A percentile compares a stretch with the other conserved stretches of the same genome.
Conservation (phyloP, 768 basidiomycete species). For the Termitomyces sp. region DNA sequence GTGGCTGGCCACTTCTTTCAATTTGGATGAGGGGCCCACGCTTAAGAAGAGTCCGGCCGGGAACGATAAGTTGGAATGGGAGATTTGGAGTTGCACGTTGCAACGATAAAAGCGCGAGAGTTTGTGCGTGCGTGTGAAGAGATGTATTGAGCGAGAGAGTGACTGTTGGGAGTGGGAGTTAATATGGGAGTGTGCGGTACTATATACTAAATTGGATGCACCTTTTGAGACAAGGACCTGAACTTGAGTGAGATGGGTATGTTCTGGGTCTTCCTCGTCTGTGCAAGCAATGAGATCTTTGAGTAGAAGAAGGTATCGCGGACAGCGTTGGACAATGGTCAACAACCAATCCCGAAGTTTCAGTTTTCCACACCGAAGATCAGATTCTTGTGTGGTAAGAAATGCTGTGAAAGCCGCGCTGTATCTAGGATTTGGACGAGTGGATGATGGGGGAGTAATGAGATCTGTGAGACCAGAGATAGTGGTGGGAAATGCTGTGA, state of each 20-base stretch:
- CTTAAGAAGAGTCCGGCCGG: conserved; percentile 77
- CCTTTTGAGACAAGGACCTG: conserved; percentile 74
- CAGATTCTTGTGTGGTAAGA: conserved; percentile 59
- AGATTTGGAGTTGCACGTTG: conserved; percentile 76
- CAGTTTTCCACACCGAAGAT: conserved; percentile 69
- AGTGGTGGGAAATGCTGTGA: conserved; percentile 72
- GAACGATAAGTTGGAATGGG: conserved; percentile 73
- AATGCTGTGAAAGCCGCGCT: conserved; percentile 60
- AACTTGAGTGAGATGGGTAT: conserved; percentile 54
- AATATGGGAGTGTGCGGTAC: background rate
- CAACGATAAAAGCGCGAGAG: conserved; percentile 69
- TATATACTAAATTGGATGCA: conserved; percentile 29
- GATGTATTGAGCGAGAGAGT: conserved; percentile 77
- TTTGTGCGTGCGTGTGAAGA: conserved; percentile 74
- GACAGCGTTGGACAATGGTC: conserved; percentile 85
- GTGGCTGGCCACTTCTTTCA: conserved; percentile 45
- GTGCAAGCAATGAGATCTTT: conserved; percentile 78
- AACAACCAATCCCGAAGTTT: conserved; percentile 83
- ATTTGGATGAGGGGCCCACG: conserved; percentile 60
- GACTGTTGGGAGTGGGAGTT: conserved; percentile 39
- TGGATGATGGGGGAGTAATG: conserved; percentile 38
- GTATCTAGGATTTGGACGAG: conserved; percentile 36
- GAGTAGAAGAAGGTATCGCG: conserved; percentile 79
- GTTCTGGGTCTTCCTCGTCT: conserved; percentile 62
- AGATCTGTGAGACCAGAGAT: conserved; percentile 56